These are phyloP conservation scores for Entomortierella lignicola DNA, from an alignment of 192 early-diverging fungal genomes.

Conservation along the genomic window DNA sequence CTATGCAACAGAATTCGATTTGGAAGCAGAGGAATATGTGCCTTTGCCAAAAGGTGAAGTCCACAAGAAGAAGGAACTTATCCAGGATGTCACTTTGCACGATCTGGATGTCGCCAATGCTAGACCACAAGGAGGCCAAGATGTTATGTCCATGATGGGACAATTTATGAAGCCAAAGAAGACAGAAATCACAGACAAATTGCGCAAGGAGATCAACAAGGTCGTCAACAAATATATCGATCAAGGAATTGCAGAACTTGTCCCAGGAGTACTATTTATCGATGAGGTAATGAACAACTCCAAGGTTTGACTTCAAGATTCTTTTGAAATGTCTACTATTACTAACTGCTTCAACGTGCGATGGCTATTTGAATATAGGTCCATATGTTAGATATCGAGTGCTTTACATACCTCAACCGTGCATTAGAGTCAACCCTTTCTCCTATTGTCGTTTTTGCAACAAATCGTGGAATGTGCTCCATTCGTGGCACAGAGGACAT, in stretches of 20 bases:
- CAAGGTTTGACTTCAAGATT: background rate
- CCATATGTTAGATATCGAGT: conserved; percentile 99
- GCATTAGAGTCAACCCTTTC: conserved; percentile 95
- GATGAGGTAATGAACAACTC: conserved; percentile 83
- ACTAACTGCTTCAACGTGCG: background rate
- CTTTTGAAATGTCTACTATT: background rate
- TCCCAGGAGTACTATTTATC: conserved; percentile 98
- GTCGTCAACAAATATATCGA: conserved; percentile 99
- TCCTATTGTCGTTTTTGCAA: conserved; percentile 98
- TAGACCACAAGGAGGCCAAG: conserved; percentile 95
- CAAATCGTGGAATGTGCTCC: conserved; percentile 92
- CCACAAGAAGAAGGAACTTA: conserved; percentile 98
- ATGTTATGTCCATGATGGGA: conserved; percentile 98
- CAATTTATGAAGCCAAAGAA: conserved; percentile 99
- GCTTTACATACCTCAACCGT: conserved; percentile 98
- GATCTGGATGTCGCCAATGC: conserved; percentile 98
- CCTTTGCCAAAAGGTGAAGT: conserved; percentile 98
- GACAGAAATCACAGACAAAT: conserved; percentile 99
- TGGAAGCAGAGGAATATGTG: conserved; percentile 98
- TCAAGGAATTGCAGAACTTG: conserved; percentile 96
- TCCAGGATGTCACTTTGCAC: conserved; percentile 98
- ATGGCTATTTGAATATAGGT: conserved; percentile 66
- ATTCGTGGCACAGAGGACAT: conserved; percentile 84
- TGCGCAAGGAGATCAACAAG: conserved; percentile 98
- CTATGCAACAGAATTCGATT: conserved; percentile 98